These are phyloP conservation scores for Colletotrichum lindemuthianum DNA, from an alignment of 2,329 filamentous ascomycete genomes.

Conservation along the genomic window DNA sequence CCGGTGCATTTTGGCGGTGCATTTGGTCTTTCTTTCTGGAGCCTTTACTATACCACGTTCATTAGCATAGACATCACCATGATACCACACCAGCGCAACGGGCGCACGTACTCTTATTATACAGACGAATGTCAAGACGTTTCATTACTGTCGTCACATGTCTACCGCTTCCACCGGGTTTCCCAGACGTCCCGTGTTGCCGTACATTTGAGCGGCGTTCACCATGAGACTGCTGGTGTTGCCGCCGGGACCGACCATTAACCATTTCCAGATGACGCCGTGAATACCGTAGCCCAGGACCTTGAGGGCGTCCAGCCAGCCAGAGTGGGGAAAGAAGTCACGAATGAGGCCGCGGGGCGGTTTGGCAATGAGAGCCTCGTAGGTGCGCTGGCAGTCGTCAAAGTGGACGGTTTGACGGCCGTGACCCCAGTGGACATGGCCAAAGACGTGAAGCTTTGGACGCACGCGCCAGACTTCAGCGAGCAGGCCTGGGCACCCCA, in stretches of 20 bases:
- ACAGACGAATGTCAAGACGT: not conserved
- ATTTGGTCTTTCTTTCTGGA: slow-evolving; percentile 14
- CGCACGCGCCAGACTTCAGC: slow-evolving; percentile 78
- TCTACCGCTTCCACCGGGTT: slow-evolving; percentile 51
- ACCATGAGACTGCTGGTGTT: slow-evolving; percentile 63
- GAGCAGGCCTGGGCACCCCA: slow-evolving; percentile 78
- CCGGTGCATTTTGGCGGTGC: slow-evolving; percentile 30
- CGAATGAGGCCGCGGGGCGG: slow-evolving; percentile 53
- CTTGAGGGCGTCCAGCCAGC: slow-evolving; percentile 58
- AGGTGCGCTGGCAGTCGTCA: slow-evolving; percentile 76
- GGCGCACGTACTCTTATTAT: slow-evolving; percentile 26
- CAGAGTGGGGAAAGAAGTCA: slow-evolving; percentile 56
- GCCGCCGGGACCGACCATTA: slow-evolving; percentile 63
- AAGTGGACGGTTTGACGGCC: slow-evolving; percentile 78
- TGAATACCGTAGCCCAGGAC: slow-evolving; percentile 58
- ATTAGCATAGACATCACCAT: slow-evolving; percentile 34
- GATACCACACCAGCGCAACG: slow-evolving; percentile 36
- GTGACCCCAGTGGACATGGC: slow-evolving; percentile 82
- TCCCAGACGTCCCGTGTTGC: slow-evolving; percentile 60
- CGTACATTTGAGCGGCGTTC: slow-evolving; percentile 67
- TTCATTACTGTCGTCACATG: slow-evolving; percentile 37
- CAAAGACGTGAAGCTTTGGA: slow-evolving; percentile 83
- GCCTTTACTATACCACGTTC: slow-evolving; percentile 28
- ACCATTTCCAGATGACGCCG: slow-evolving; percentile 64
- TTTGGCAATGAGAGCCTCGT: slow-evolving; percentile 70